Evolutionary conservation across 176 grass and related monocot genomes (phyloP).

Genomic region (Metroxylon sagu): DNA sequence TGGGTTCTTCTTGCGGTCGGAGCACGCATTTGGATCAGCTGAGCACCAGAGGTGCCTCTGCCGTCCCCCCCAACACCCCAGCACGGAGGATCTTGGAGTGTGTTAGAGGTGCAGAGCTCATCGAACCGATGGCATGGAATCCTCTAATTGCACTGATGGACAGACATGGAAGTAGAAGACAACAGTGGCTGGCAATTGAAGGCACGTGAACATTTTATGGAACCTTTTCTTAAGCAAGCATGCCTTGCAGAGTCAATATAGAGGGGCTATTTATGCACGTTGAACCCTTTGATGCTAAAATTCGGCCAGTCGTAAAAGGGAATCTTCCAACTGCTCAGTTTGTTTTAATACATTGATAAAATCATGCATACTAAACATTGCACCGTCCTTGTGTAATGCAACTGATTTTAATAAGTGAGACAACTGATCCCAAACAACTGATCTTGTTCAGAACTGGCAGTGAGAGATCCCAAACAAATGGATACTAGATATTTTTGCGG

Average conservation of each 20-base stretch:
- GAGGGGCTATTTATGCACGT: not conserved
- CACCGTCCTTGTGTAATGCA: too few relatives aligned
- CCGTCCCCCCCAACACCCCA: not conserved
- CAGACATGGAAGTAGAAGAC: conserved; percentile 9
- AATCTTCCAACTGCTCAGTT: too few relatives aligned
- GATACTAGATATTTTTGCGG: too few relatives aligned
- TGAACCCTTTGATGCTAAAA: too few relatives aligned
- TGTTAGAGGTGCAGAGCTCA: not conserved
- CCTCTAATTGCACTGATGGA: conserved; percentile 1
- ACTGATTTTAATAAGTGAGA: too few relatives aligned
- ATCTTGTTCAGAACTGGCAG: too few relatives aligned
- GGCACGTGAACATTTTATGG: conserved; percentile 6
- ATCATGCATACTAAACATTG: too few relatives aligned
- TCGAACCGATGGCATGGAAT: not conserved
- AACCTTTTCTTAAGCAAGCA: not conserved
- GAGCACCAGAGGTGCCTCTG: not conserved
- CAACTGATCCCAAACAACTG: too few relatives aligned
- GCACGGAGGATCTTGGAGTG: conserved; percentile 15
- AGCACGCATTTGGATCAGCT: conserved; percentile 14
- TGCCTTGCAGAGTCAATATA: not conserved
- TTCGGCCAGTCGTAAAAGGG: too few relatives aligned
- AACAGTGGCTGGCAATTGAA: not conserved
- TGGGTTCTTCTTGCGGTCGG: conserved; percentile 24
- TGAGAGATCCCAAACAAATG: too few relatives aligned
- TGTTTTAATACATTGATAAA: too few relatives aligned